Base-by-base conservation (phyloP, 805 yeast genomes). In the Wickerhamiella azyma region DNA sequence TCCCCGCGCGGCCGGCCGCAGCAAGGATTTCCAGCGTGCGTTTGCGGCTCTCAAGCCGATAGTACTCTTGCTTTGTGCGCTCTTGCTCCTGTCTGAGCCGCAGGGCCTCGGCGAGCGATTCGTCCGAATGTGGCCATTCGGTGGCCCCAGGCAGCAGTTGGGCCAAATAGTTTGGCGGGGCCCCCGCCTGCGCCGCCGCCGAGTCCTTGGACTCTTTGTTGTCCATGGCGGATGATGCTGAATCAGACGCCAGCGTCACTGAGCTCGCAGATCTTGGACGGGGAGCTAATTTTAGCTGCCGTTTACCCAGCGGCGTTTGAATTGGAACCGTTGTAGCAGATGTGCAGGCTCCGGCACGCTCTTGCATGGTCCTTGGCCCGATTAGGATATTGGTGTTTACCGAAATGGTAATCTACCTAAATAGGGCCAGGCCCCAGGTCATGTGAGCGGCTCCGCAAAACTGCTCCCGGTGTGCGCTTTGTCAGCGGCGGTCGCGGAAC, bases 31-130 rank as follows among this genome's bases (percentile, higher is more conserved):
- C 79, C 28, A 81, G 62, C 18, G 81, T 72, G 47, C 73, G 71
- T 37, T 72, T 71, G 21, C 80, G 67, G 36, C 71, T 64, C 57
- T 86, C 94, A 17, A 79, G 65, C 45, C 71, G 72, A 59, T 81
- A 80, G 53, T 69, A 79, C 53, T 81, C 92, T 59, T 86, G 95
- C 52, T 80, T 81, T 1, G 96, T 81, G 38, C 72, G 69, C 59
- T 88, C 96, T 57, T 81, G 89, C 58, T 85, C 86, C 2, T 75
- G 60, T 44, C 77, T 69, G 26, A 81, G 69, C 29, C 70, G 68
- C 32, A 85, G 62, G 0, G 85, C 78, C 51, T 73, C 75, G 21
- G 67, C 59, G 26, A 79, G 67, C 2, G 85, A 71, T 8, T 68
- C 66, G 46, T 80, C 81, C 7, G 79, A 65, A 54, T 66, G 70